Conservation (phyloP, 345 rosid genomes). For the Hibiscus syriacus region DNA sequence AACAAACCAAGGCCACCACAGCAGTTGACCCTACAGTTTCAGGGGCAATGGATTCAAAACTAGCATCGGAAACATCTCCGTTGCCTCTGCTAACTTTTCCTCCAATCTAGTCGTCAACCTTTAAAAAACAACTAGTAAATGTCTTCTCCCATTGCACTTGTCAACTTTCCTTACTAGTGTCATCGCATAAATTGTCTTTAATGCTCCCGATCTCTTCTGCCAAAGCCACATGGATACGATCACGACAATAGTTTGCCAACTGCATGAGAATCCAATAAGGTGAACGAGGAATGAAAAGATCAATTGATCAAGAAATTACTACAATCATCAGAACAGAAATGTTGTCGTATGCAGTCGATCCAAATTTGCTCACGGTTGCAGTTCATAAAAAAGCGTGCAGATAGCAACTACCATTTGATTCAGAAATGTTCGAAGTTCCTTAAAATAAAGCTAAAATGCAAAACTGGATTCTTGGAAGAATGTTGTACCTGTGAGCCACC, state of each 20-base stretch:
- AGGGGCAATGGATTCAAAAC: constrained; percentile 57
- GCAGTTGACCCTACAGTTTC: constrained; percentile 98
- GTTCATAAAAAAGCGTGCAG: background rate
- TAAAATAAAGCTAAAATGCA: background rate
- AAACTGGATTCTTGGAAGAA: background rate
- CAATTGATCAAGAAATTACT: background rate
- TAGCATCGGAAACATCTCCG: constrained; percentile 29
- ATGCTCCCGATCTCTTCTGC: constrained; percentile 56
- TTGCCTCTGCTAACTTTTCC: constrained; percentile 39
- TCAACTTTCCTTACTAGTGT: constrained; percentile 32
- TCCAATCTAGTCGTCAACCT: constrained; percentile 71
- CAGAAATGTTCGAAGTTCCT: background rate
- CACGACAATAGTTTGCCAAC: constrained; percentile 89
- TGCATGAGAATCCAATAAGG: constrained; percentile 38
- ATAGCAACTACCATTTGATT: background rate
- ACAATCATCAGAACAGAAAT: no score
- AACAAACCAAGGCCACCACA: constrained; percentile 80
- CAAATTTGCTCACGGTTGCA: no score
- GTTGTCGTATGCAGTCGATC: no score
- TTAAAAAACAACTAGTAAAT: constrained; percentile 63
- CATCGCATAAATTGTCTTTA: constrained; percentile 35
- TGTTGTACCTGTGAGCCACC: constrained; percentile 83
- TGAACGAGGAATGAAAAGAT: background rate
- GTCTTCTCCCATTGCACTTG: constrained; percentile 69
- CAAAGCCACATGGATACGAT: constrained; percentile 65